Evolutionary conservation across 1,139 yeast genomes (phyloP).

Genomic region (Saccharomyces hybrid): DNA sequence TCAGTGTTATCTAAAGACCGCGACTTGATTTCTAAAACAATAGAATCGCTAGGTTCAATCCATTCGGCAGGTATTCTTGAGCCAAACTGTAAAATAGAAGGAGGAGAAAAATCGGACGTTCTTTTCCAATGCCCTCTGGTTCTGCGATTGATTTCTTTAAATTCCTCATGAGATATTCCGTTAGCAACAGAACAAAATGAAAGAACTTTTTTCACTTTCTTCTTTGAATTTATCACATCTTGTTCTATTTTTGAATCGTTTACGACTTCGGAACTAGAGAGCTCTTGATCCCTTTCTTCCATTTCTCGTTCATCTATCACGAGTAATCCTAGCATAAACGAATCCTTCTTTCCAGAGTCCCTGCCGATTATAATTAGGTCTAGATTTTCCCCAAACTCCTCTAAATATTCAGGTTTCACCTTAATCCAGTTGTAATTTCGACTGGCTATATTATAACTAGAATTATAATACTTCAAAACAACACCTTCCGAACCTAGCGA

Average conservation of each 20-base stretch:
- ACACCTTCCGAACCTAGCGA: slow-evolving; percentile 72
- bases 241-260: slow-evolving; percentile 6
- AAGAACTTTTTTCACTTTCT: slow-evolving; percentile 33
- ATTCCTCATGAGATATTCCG: slow-evolving; percentile 65
- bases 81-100: slow-evolving; percentile 49
- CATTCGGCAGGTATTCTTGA: slow-evolving; percentile 58
- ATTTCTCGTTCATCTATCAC: slow-evolving; percentile 30
- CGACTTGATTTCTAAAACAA: slow-evolving; percentile 82
- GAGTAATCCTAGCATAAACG: slow-evolving; percentile 67
- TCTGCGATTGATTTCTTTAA: slow-evolving; percentile 46
- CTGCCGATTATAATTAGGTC: slow-evolving; percentile 78
- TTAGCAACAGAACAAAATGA: slow-evolving; percentile 80
- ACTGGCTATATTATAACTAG: slow-evolving; percentile 53
- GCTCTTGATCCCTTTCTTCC: slow-evolving; percentile 4
- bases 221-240: slow-evolving; percentile 2
- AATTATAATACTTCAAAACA: slow-evolving; percentile 58
- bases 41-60: slow-evolving; percentile 70
- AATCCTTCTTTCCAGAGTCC: slow-evolving; percentile 63
- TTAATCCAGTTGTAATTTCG: slow-evolving; percentile 69
- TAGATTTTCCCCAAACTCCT: slow-evolving; percentile 77
- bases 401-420: slow-evolving; percentile 83
- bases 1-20: slow-evolving; percentile 54
- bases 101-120: slow-evolving; percentile 35
- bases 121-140: slow-evolving; percentile 59
- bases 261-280: slow-evolving; percentile 13